A percentile compares a stretch with the other conserved stretches of the same genome.
Conservation (phyloP, 2,329 filamentous ascomycete species). For the Chaetomium globosum region DNA sequence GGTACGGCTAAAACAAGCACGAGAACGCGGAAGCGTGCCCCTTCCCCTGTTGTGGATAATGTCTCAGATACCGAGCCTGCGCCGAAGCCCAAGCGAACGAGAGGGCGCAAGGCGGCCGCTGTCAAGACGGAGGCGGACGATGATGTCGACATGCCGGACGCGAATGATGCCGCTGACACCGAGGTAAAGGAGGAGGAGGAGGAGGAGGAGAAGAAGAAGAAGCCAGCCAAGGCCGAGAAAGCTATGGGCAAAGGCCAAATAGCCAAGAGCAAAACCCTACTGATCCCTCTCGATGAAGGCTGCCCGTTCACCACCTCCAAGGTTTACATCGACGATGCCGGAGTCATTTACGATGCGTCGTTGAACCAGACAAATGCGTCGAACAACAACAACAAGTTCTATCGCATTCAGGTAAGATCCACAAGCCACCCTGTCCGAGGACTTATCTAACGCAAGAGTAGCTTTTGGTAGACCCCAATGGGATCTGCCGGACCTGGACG, state of each 20-base stretch:
- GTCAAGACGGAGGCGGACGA: conserved; percentile 37
- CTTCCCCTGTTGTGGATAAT: conserved; percentile 34
- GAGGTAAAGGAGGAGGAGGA: conserved; percentile 23
- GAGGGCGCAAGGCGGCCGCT: conserved; percentile 34
- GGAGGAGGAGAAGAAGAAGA: conserved; percentile 28
- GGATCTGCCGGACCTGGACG: conserved; percentile 66
- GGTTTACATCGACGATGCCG: conserved; percentile 68
- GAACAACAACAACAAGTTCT: conserved; percentile 82
- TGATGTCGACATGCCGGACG: conserved; percentile 44
- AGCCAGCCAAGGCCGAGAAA: conserved; percentile 33
- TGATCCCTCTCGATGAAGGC: conserved; percentile 56
- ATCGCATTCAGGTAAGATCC: conserved; percentile 64
- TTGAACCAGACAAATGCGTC: conserved; percentile 75
- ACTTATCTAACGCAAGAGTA: conserved; percentile 37
- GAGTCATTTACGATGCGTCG: conserved; percentile 75
- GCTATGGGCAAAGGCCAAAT: conserved; percentile 43
- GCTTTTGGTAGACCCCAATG: conserved; percentile 47
- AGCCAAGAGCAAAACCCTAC: conserved; percentile 49
- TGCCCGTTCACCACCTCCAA: conserved; percentile 45
- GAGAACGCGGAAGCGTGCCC: conserved; percentile 37
- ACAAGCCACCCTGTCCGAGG: too few species aligned
- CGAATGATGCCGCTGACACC: conserved; percentile 33
- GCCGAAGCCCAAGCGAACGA: conserved; percentile 41
- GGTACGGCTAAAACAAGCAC: conserved; percentile 34
- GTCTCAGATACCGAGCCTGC: conserved; percentile 30